These are phyloP conservation scores for Candida multigemmis DNA, from an alignment of 805 yeast species.

Conservation along the genomic window DNA sequence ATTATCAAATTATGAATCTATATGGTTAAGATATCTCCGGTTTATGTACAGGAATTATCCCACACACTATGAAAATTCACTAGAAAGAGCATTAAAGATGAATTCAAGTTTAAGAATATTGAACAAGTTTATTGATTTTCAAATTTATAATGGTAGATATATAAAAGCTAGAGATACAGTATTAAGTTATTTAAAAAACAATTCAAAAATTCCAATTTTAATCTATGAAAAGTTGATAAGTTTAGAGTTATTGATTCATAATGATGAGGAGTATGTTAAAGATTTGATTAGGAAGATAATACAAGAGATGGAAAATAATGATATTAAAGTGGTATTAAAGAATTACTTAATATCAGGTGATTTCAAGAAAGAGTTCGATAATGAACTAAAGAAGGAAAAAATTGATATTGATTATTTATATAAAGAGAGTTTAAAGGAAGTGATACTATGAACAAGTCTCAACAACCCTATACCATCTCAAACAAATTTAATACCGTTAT, in stretches of 20 bases:
- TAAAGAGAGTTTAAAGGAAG: neutral
- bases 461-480: too few relatives aligned
- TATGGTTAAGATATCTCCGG: conserved; percentile 46
- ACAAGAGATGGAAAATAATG: conserved; percentile 19
- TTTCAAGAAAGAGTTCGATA: too few relatives aligned
- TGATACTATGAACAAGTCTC: neutral
- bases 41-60: too few relatives aligned
- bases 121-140: conserved; percentile 36
- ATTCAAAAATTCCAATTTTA: conserved; percentile 18
- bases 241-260: conserved; percentile 24
- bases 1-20: conserved; percentile 32
- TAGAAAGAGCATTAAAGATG: too few relatives aligned
- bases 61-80: too few relatives aligned
- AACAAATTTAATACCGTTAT: conserved; percentile 12
- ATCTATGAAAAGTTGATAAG: conserved; percentile 33
- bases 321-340: too few relatives aligned
- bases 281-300: conserved; percentile 20
- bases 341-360: too few relatives aligned
- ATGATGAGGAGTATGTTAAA: conserved; percentile 15
- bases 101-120: too few relatives aligned
- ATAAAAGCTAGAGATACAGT: conserved; percentile 28
- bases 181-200: conserved; percentile 14
- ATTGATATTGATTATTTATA: neutral
- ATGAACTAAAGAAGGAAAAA: too few relatives aligned
- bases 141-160: conserved; percentile 25